A percentile compares a stretch with the other conserved stretches of the same genome.
Conservation (phyloP, 2,329 filamentous ascomycete species). For the Colletotrichum tabaci region DNA sequence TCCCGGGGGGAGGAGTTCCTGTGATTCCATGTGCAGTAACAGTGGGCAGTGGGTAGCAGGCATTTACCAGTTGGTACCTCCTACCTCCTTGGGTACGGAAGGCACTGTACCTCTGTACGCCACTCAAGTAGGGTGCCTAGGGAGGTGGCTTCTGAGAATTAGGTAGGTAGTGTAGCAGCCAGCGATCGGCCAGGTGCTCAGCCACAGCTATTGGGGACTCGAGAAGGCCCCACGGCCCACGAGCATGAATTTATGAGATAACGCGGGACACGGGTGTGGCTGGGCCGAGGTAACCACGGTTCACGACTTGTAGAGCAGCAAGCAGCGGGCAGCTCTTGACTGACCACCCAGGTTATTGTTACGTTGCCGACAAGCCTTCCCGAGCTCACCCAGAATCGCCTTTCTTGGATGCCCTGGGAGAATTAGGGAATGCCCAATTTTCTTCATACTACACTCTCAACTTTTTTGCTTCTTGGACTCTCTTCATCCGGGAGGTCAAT, state of each 20-base stretch:
- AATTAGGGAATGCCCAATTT: neutral
- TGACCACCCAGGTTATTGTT: slow-evolving; percentile 23
- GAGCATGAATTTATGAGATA: slow-evolving; percentile 4
- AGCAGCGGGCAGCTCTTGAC: slow-evolving; percentile 7
- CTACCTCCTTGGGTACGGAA: no score
- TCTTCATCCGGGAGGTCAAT: neutral
- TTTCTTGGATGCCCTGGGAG: slow-evolving; percentile 21
- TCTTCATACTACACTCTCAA: slow-evolving; percentile 16
- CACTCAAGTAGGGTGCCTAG: no score
- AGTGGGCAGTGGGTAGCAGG: neutral
- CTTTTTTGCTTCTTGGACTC: neutral
- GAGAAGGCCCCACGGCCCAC: neutral
- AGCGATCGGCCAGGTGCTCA: neutral
- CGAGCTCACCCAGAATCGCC: slow-evolving; percentile 24
- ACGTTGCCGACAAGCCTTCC: slow-evolving; percentile 39
- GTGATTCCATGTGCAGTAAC: neutral
- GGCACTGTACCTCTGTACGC: no score
- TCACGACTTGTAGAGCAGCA: slow-evolving; percentile 22
- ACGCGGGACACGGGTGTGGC: slow-evolving; percentile 31
- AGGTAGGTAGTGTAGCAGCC: neutral
- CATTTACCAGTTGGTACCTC: neutral
- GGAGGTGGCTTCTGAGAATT: neutral
- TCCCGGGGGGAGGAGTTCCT: slow-evolving; percentile 10
- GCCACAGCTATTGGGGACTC: slow-evolving; percentile 17
- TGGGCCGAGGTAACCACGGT: slow-evolving; percentile 43